A percentile compares a stretch with the other conserved stretches of the same genome.
Conservation (phyloP, 2,329 filamentous ascomycete species). For the Phyllosticta paracitricarpa region DNA sequence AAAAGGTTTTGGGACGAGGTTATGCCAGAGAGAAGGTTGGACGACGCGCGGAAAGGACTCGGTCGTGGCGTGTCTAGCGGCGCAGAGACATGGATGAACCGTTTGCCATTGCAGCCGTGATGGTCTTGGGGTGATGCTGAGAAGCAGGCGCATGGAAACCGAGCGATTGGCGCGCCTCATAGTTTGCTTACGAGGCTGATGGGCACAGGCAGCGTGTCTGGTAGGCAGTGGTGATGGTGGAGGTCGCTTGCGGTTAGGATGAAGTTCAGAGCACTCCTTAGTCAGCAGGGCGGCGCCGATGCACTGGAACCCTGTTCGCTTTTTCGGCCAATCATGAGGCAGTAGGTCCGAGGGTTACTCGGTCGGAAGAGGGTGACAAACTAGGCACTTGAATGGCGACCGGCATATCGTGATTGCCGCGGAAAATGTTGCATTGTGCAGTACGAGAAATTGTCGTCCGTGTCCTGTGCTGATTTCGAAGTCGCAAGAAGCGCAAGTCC, state of each 20-base stretch:
- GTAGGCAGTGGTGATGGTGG: not conserved
- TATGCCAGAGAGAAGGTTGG: conserved; percentile 28
- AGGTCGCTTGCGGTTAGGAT: not conserved
- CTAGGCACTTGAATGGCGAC: no score
- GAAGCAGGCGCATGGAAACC: not conserved
- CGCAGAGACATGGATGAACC: not conserved
- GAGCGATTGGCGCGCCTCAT: not conserved
- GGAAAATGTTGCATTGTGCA: no score
- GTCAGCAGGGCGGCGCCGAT: not conserved
- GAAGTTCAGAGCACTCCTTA: not conserved
- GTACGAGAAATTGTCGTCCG: no score
- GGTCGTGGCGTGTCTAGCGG: not conserved
- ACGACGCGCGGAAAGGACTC: conserved; percentile 25
- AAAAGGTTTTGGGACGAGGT: conserved; percentile 26
- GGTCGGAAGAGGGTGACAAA: no score
- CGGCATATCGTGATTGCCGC: no score
- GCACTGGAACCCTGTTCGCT: not conserved
- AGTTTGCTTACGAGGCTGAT: not conserved
- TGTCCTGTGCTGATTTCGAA: no score
- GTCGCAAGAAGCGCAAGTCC: no score
- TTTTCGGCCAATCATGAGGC: not conserved
- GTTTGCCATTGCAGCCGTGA: conserved; percentile 2
- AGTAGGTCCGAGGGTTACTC: not conserved
- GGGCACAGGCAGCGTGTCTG: not conserved
- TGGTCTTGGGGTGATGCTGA: not conserved